These are phyloP conservation scores for Cladochytrium replicatum DNA, from an alignment of 192 early-diverging fungal species.

Conservation along the genomic window DNA sequence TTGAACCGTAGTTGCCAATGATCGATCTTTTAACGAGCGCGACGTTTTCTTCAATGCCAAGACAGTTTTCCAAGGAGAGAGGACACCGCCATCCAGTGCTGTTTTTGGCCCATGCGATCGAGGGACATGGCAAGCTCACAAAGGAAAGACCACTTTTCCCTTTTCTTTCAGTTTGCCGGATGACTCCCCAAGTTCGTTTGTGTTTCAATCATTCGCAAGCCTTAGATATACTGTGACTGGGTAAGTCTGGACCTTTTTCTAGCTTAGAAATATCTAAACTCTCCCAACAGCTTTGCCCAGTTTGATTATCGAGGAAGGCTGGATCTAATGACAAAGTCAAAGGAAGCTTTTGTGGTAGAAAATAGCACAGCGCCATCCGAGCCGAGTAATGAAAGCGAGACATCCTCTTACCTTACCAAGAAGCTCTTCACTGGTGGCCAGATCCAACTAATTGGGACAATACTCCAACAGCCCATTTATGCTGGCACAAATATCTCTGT, in stretches of 20 bases:
- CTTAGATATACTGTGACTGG: slow-evolving; percentile 50
- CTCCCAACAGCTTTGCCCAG: slow-evolving; percentile 31
- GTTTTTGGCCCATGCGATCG: slow-evolving; percentile 37
- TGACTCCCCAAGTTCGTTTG: slow-evolving; percentile 46
- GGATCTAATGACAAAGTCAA: slow-evolving; percentile 44
- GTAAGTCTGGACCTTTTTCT: slow-evolving; percentile 17
- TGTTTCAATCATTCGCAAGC: slow-evolving; percentile 36
- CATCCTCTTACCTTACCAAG: slow-evolving; percentile 9
- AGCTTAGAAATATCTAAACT: neutral
- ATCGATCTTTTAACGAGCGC: slow-evolving; percentile 32
- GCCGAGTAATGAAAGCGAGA: slow-evolving; percentile 2
- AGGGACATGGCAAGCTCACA: slow-evolving; percentile 50
- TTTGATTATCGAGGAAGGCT: slow-evolving; percentile 39
- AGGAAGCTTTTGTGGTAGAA: slow-evolving; percentile 53
- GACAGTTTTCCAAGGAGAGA: slow-evolving; percentile 46
- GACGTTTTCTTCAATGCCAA: slow-evolving; percentile 43
- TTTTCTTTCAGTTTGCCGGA: slow-evolving; percentile 53
- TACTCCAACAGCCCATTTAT: slow-evolving; percentile 8
- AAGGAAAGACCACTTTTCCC: slow-evolving; percentile 55
- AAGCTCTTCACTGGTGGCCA: slow-evolving; percentile 22
- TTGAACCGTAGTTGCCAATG: slow-evolving; percentile 13
- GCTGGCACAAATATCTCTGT: slow-evolving; percentile 21
- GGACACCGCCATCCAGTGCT: slow-evolving; percentile 45
- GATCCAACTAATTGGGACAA: slow-evolving; percentile 19
- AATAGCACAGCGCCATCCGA: slow-evolving; percentile 16